phyloP scores from a whole-genome alignment of 257 asterid species.

The Solanum chilense region DNA sequence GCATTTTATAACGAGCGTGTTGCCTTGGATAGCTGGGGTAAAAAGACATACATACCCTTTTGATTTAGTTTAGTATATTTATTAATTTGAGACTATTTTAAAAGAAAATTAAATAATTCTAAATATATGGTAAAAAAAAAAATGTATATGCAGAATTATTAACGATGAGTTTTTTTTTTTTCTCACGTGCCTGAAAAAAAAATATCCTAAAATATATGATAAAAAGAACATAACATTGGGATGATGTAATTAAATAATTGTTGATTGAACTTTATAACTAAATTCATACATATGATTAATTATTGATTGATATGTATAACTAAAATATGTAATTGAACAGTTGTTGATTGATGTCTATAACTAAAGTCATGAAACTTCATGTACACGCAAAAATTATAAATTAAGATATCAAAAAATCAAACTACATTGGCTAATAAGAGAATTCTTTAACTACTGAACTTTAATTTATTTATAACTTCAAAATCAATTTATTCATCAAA shows the following conservation, averaged over 20 bases:
- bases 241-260: neutral
- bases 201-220: neutral
- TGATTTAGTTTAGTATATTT: neutral
- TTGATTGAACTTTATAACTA: neutral
- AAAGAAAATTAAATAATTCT: no score
- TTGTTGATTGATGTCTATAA: neutral
- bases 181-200: no score
- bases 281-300: no score
- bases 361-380: neutral
- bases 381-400: no score
- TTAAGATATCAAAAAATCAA: no score
- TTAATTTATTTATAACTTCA: no score
- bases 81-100: neutral
- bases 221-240: neutral
- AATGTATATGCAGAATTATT: no score
- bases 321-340: neutral
- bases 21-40: neutral
- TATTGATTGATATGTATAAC: neutral
- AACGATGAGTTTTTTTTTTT: no score
- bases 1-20: neutral
- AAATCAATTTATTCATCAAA: no score
- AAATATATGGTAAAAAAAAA: no score
- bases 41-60: neutral
- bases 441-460: no score
- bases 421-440: no score